Evolutionary conservation across 208 protist genomes (phyloP).

Genomic region (Sergeia podlipaevii): DNA sequence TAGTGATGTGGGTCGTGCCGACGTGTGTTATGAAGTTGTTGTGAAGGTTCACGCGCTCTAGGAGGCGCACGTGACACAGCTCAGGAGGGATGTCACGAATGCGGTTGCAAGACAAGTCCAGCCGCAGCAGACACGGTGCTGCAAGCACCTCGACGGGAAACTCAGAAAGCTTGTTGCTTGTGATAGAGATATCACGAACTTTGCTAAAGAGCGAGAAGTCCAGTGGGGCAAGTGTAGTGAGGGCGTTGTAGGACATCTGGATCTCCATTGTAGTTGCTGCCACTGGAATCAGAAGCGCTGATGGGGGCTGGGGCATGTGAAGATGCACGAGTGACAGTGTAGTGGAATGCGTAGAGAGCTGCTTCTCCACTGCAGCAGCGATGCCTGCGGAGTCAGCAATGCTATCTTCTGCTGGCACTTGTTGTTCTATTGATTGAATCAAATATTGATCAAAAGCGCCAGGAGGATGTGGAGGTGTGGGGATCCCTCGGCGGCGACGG

Average conservation of each 20-base stretch:
- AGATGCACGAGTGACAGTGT: conserved; percentile 17
- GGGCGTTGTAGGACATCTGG: conserved; percentile 35
- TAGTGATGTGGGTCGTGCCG: no score
- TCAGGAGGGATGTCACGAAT: conserved; percentile 45
- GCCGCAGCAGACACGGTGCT: conserved; percentile 43
- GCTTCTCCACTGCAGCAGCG: no score
- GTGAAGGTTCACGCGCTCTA: conserved; percentile 62
- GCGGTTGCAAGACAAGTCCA: conserved; percentile 74
- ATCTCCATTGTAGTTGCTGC: conserved; percentile 15
- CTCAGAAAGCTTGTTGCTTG: conserved; percentile 38
- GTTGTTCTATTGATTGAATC: no score
- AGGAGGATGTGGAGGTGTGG: neutral
- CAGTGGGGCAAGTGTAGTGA: conserved; percentile 20
- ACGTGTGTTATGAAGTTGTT: conserved; percentile 56
- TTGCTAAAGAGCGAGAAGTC: conserved; percentile 33
- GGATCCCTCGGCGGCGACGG: neutral
- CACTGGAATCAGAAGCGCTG: conserved; percentile 19
- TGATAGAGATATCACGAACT: conserved; percentile 54
- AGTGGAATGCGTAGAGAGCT: conserved; percentile 3
- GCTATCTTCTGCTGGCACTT: neutral
- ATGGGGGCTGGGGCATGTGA: conserved; percentile 12
- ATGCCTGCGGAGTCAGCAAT: conserved; percentile 5
- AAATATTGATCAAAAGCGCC: neutral
- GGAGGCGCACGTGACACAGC: conserved; percentile 25
- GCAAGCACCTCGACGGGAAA: conserved; percentile 64